phyloP scores from a whole-genome alignment of 768 basidiomycete species.

The Podaxis sp. region DNA sequence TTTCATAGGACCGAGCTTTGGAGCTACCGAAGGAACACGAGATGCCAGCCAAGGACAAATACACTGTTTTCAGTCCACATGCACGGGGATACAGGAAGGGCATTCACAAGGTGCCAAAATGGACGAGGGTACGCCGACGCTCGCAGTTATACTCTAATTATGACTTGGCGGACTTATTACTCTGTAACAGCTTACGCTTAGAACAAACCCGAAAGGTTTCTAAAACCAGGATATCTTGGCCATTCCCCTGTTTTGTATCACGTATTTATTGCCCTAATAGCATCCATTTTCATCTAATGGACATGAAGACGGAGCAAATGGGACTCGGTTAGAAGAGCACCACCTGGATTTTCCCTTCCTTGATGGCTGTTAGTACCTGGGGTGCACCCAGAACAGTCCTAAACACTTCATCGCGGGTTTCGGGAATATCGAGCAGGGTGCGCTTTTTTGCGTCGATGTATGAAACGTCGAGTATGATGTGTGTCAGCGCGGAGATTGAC shows the following conservation, averaged over 20 bases:
- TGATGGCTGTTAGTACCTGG: conserved; percentile 60
- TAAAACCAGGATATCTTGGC: conserved; percentile 34
- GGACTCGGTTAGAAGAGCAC: conserved; percentile 62
- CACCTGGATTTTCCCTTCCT: conserved; percentile 73
- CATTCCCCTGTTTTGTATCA: conserved; percentile 22
- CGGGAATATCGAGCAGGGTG: conserved; percentile 76
- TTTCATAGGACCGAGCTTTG: conserved; percentile 63
- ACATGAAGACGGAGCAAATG: conserved; percentile 8
- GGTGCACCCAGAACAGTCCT: conserved; percentile 66
- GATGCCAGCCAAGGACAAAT: conserved; percentile 93
- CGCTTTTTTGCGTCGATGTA: conserved; percentile 77
- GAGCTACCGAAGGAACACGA: conserved; percentile 90
- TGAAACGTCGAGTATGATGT: conserved; percentile 80
- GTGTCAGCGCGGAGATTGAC: conserved; percentile 70
- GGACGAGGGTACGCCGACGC: conserved; percentile 72
- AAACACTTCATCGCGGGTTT: conserved; percentile 82
- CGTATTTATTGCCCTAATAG: conserved; percentile 18
- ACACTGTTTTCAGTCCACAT: conserved; percentile 81
- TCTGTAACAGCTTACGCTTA: conserved; percentile 65
- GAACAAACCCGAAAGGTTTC: conserved; percentile 92
- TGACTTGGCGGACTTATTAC: neutral
- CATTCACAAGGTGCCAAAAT: conserved; percentile 97
- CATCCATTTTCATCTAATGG: conserved; percentile 7
- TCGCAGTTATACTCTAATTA: neutral
- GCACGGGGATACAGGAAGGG: conserved; percentile 84